A percentile compares a stretch with the other conserved stretches of the same genome.
Evolutionary conservation across 345 rosid genomes (phyloP).

Genomic region (Bruguiera parviflora): DNA sequence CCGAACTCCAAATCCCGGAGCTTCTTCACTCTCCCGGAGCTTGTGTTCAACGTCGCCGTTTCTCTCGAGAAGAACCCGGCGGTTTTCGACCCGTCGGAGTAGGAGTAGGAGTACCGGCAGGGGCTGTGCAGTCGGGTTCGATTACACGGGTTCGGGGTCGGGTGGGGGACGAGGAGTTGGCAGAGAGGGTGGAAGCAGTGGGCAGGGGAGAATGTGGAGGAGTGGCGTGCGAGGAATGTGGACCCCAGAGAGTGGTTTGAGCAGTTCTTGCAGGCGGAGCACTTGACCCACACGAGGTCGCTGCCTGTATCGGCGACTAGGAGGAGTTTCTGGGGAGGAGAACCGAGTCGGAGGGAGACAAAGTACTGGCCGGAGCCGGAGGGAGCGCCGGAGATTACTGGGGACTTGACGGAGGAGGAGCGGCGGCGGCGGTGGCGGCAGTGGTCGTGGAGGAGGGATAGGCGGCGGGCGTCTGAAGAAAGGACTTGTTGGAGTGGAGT

Average conservation of each 20-base stretch:
- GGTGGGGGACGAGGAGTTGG: constrained; percentile 53
- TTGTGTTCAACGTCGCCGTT: constrained; percentile 54
- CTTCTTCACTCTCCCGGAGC: constrained; percentile 36
- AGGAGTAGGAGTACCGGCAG: constrained; percentile 67
- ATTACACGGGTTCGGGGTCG: constrained; percentile 46
- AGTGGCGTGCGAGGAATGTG: constrained; percentile 68
- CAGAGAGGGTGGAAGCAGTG: constrained; percentile 65
- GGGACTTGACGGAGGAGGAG: constrained; percentile 40
- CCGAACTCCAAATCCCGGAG: constrained; percentile 56
- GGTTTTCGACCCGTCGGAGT: constrained; percentile 66
- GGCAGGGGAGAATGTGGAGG: constrained; percentile 61
- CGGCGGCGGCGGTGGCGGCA: constrained; percentile 27
- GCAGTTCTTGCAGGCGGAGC: constrained; percentile 74
- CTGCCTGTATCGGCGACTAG: constrained; percentile 84
- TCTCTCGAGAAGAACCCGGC: constrained; percentile 68
- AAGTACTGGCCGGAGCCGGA: constrained; percentile 87
- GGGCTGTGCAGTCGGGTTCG: constrained; percentile 66
- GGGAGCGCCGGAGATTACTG: constrained; percentile 67
- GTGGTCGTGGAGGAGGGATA: constrained; percentile 29
- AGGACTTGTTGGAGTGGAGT: constrained; percentile 36
- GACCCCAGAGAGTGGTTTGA: constrained; percentile 47
- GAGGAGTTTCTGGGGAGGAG: constrained; percentile 71
- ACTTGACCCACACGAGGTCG: constrained; percentile 80
- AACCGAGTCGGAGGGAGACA: constrained; percentile 62
- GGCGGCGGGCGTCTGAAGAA: constrained; percentile 44